A percentile compares a stretch with the other conserved stretches of the same genome.
These are phyloP conservation scores for Arthroderma sp. DNA, from an alignment of 2,329 filamentous ascomycete genomes.

Conservation along the genomic window DNA sequence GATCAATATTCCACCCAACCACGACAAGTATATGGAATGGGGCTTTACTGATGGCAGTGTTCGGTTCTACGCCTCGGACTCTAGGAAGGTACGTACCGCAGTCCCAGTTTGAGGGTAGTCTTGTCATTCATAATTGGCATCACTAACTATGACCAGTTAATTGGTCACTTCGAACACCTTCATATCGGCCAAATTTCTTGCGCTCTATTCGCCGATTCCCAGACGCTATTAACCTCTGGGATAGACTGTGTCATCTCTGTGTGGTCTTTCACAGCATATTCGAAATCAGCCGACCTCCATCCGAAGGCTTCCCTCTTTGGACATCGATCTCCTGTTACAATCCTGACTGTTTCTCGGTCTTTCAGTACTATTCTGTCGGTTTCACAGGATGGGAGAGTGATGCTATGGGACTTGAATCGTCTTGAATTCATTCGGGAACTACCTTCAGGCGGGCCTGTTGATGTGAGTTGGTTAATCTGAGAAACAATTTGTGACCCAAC, in stretches of 20 bases:
- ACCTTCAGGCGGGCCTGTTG: slow-evolving; percentile 40
- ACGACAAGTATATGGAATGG: slow-evolving; percentile 91
- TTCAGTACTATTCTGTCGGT: slow-evolving; percentile 81
- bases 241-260: slow-evolving; percentile 85
- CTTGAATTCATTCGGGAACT: slow-evolving; percentile 72
- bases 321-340: slow-evolving; percentile 70
- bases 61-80: slow-evolving; percentile 78
- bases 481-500: background rate
- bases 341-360: slow-evolving; percentile 71
- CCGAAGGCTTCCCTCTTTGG: slow-evolving; percentile 75
- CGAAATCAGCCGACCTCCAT: slow-evolving; percentile 63
- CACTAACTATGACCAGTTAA: slow-evolving; percentile 32
- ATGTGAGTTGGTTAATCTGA: slow-evolving; percentile 21
- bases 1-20: slow-evolving; percentile 71
- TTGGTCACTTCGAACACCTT: slow-evolving; percentile 85
- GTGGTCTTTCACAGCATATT: slow-evolving; percentile 55
- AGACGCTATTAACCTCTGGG: slow-evolving; percentile 80
- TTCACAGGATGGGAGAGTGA: slow-evolving; percentile 65
- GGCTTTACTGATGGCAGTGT: slow-evolving; percentile 87
- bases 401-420: slow-evolving; percentile 90
- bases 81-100: slow-evolving; percentile 46
- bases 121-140: background rate
- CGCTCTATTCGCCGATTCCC: slow-evolving; percentile 74
- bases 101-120: background rate
- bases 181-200: slow-evolving; percentile 82